Evolutionary conservation across 306 rosid genomes (phyloP).

Genomic region (Trifolium subterraneum): DNA sequence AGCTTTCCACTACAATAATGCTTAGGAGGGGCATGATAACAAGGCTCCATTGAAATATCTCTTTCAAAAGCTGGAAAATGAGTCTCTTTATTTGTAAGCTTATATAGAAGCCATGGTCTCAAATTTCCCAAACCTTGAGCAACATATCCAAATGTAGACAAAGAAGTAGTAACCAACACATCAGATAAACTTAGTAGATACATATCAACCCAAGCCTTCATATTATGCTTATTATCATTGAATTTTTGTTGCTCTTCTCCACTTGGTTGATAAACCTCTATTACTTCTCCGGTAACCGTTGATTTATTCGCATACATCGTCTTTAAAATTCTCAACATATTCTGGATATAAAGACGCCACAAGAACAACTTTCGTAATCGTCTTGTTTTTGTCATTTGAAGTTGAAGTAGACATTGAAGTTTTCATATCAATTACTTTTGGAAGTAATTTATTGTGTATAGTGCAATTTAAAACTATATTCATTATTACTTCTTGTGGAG

Average conservation of each 20-base stretch:
- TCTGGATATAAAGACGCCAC: conserved; percentile 58
- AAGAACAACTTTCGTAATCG: conserved; percentile 49
- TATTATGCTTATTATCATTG: conserved; percentile 55
- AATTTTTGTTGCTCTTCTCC: conserved; percentile 63
- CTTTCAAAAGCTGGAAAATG: conserved; percentile 48
- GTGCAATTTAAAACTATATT: conserved; percentile 56
- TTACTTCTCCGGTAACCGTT: conserved; percentile 51
- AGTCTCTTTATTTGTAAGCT: conserved; percentile 32
- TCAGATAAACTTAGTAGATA: conserved; percentile 64
- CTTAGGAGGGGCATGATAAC: conserved; percentile 59
- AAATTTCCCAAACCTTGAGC: conserved; percentile 67
- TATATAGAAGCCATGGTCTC: conserved; percentile 63
- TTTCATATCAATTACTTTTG: conserved; percentile 30
- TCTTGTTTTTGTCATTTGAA: conserved; percentile 6
- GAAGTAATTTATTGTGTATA: conserved; percentile 46
- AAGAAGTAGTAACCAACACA: conserved; percentile 59
- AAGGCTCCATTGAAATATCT: conserved; percentile 66
- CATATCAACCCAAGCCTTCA: conserved; percentile 63
- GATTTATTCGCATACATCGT: conserved; percentile 53
- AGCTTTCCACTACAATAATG: conserved; percentile 53
- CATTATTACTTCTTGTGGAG: conserved; percentile 47
- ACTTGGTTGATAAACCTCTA: conserved; percentile 42
- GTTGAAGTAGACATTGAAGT: conserved; percentile 4
- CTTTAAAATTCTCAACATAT: conserved; percentile 47
- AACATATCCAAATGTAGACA: conserved; percentile 74